phyloP scores from a whole-genome alignment of 2,329 filamentous ascomycete species.

The Xylariaceae sp. region DNA sequence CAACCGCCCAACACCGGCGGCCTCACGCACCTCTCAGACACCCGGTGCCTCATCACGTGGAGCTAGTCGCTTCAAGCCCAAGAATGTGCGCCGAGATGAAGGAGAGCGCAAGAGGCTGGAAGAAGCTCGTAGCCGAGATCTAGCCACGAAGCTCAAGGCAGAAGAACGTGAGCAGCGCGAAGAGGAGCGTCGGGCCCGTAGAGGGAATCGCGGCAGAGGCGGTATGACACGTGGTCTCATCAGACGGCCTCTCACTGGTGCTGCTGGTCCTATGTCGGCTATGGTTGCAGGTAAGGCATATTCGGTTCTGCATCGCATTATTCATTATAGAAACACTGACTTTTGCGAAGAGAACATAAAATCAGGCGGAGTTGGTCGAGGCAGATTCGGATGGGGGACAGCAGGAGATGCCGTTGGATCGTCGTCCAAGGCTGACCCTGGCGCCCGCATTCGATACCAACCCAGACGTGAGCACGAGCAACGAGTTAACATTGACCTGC shows the following conservation, averaged over 20 bases:
- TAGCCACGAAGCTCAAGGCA: conserved; percentile 26
- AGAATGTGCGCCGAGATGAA: conserved; percentile 46
- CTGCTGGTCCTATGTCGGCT: neutral
- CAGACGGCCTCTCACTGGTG: neutral
- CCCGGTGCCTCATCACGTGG: conserved; percentile 33
- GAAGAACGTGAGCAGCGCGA: conserved; percentile 28
- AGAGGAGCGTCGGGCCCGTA: conserved; percentile 31
- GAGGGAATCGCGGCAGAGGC: conserved; percentile 31
- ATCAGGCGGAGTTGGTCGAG: conserved; percentile 8
- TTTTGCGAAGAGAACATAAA: conserved; percentile 21
- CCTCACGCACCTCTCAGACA: conserved; percentile 24
- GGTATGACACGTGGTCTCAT: conserved; percentile 18
- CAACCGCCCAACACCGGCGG: conserved; percentile 9
- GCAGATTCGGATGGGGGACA: conserved; percentile 11
- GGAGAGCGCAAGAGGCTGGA: conserved; percentile 44
- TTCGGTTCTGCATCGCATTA: neutral
- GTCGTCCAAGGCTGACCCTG: conserved; percentile 25
- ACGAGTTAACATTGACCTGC: conserved; percentile 53
- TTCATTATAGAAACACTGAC: conserved; percentile 1
- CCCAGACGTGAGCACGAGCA: conserved; percentile 40
- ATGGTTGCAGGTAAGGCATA: conserved; percentile 14
- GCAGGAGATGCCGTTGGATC: conserved; percentile 20
- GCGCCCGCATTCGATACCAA: conserved; percentile 34
- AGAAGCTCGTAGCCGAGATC: conserved; percentile 27
- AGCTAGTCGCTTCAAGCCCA: conserved; percentile 41